Percentiles rank a stretch among this genome's conserved stretches.
phyloP scores from a whole-genome alignment of 2,329 filamentous ascomycete genomes.

The Delphinella strobiligena region DNA sequence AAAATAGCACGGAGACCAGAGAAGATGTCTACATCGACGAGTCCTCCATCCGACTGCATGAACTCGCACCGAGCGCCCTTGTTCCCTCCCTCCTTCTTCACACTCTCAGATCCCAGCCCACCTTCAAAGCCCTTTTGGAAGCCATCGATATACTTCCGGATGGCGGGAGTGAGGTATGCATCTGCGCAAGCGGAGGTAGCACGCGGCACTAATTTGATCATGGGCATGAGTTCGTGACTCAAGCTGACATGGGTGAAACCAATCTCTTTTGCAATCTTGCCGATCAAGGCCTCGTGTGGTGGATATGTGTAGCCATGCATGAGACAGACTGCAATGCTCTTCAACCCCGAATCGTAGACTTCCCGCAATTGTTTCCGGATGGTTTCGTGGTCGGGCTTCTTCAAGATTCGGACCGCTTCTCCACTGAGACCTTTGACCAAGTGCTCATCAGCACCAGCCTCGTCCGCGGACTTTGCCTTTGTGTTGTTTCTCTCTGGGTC shows the following conservation, averaged over 20 bases:
- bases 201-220: slow-evolving; percentile 70
- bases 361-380: slow-evolving; percentile 51
- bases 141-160: slow-evolving; percentile 63
- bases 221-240: slow-evolving; percentile 72
- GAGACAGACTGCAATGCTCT: slow-evolving; percentile 76
- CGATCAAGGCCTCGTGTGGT: slow-evolving; percentile 68
- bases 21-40: slow-evolving; percentile 64
- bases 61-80: slow-evolving; percentile 80
- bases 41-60: slow-evolving; percentile 76
- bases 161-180: slow-evolving; percentile 68
- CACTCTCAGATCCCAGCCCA: slow-evolving; percentile 63
- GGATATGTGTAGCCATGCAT: slow-evolving; percentile 92
- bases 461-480: slow-evolving; percentile 39
- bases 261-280: slow-evolving; percentile 63
- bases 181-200: slow-evolving; percentile 69
- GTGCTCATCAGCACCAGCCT: slow-evolving; percentile 34
- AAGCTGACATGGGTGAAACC: slow-evolving; percentile 76
- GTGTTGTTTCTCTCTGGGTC: slow-evolving; percentile 58
- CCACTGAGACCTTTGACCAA: slow-evolving; percentile 61
- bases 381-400: slow-evolving; percentile 44
- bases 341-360: slow-evolving; percentile 58
- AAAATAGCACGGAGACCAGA: slow-evolving; percentile 76
- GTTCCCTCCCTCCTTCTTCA: slow-evolving; percentile 51
- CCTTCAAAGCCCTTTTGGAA: slow-evolving; percentile 74
- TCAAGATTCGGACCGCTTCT: slow-evolving; percentile 60